Conservation (phyloP, 2,329 filamentous ascomycete species). For the Aspergillus sp. region DNA sequence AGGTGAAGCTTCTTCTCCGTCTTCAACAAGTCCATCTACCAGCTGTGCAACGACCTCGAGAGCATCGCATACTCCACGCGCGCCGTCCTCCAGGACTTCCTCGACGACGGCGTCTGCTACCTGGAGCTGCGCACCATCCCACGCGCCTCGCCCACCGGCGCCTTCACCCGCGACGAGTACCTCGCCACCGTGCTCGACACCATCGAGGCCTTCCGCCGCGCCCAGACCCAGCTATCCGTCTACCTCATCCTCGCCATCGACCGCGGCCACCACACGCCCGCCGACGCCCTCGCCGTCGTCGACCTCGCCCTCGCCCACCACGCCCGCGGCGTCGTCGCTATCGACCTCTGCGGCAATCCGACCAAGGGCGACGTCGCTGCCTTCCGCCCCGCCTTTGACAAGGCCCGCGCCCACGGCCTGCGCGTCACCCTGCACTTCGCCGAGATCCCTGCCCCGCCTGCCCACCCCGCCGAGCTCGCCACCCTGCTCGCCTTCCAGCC, state of each 20-base stretch:
- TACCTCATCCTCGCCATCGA: conserved; percentile 74
- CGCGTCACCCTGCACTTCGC: conserved; percentile 76
- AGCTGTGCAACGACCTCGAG: conserved; percentile 63
- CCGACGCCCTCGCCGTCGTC: conserved; percentile 64
- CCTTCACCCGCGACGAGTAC: conserved; percentile 63
- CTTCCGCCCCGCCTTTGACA: conserved; percentile 59
- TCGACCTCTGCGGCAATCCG: conserved; percentile 80
- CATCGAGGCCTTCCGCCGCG: conserved; percentile 54
- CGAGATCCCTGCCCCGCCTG: conserved; percentile 60
- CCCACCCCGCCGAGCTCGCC: conserved; percentile 56
- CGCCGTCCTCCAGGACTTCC: conserved; percentile 66
- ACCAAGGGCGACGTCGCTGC: conserved; percentile 58
- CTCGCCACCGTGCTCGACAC: conserved; percentile 64
- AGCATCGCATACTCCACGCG: conserved; percentile 63
- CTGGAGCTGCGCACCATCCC: conserved; percentile 80
- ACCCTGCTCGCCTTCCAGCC: conserved; percentile 66
- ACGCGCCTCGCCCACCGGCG: conserved; percentile 55
- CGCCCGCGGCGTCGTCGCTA: conserved; percentile 61
- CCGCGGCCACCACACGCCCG: conserved; percentile 57
- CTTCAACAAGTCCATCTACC: conserved; percentile 78
- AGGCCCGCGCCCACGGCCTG: conserved; percentile 57
- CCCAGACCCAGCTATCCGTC: conserved; percentile 51
- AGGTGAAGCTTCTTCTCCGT: conserved; percentile 69
- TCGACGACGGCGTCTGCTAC: conserved; percentile 70
- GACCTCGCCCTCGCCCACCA: conserved; percentile 60